Evolutionary conservation across 768 basidiomycete species (phyloP).

Genomic region (Amanita rubescens): DNA sequence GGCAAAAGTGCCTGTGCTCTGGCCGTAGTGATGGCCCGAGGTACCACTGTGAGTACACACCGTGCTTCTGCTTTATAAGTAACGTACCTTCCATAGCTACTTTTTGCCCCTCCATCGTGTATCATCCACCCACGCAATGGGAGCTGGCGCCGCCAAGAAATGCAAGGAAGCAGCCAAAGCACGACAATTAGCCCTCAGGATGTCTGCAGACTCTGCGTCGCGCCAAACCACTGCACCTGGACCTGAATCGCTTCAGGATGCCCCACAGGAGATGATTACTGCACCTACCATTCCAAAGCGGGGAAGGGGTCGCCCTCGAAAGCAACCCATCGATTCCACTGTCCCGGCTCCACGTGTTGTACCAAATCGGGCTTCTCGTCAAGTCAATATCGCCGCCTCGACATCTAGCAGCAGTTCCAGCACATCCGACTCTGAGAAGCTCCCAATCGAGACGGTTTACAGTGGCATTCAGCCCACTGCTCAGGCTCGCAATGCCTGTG

Average conservation of each 20-base stretch:
- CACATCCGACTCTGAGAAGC: background rate
- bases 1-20: too few species aligned
- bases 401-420: background rate
- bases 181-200: background rate
- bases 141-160: background rate
- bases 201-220: background rate
- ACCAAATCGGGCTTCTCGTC: background rate
- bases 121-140: background rate
- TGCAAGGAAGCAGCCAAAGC: background rate
- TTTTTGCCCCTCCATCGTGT: background rate
- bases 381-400: background rate
- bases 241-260: background rate
- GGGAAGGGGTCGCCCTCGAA: background rate
- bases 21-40: too few species aligned
- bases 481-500: too few species aligned
- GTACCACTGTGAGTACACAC: too few species aligned
- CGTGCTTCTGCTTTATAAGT: too few species aligned
- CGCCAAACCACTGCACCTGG: background rate
- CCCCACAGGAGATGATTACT: background rate
- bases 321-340: background rate
- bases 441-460: background rate
- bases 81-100: too few species aligned
- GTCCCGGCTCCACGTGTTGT: background rate
- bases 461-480: background rate
- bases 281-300: background rate